Base-by-base conservation (phyloP, 2,329 filamentous ascomycete species). In the Alternaria sp. region DNA sequence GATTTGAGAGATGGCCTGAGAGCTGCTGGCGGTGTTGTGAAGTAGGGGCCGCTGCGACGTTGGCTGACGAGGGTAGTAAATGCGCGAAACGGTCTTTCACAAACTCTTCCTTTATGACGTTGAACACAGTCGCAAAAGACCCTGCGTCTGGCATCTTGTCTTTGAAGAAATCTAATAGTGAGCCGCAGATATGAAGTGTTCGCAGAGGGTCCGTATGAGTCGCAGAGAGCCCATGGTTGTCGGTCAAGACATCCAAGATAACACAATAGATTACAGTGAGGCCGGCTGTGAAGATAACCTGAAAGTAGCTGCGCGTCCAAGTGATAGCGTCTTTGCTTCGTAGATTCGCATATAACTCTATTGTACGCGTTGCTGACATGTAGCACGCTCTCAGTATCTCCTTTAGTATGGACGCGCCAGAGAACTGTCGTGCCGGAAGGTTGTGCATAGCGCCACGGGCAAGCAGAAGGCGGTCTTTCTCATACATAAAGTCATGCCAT, bases 271-370 rank as follows among this genome's bases (percentile, higher is more conserved):
- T 24, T 24, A 69, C 57, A 3, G 68, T 65, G 0, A 84, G 58
- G 0, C 81, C 82, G 3, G 81, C 81, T 0, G 81, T 81, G 47
- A 83, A 83, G 3, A 84, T 77, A 47, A 80, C 78, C 51, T 84
- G 82, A 26, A 84, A 84, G 60, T 84, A 84, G 46, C 79, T 82
- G n/a, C 81, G 70, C 0, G 82, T 83, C 54, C 79, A 81, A 0
- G 79, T 82, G 36, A 83, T 80, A 12, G 74, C 70, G 2, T 70
- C 70, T 2, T 70, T 68, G 4, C 76, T 65, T 36, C 74, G 79
- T 16, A 84, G 64, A 5, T 64, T 62, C 4, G 75, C 75, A 60
- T 83, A 84, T 0, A 76, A 61, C 2, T 75, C 60, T 5, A 84
- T 82, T 0, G 79, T 74, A n/a, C 73, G 69, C 0, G 72, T 69